Conservation (phyloP, 1,284 basidiomycete species). For the Boletellus deceptivus region DNA sequence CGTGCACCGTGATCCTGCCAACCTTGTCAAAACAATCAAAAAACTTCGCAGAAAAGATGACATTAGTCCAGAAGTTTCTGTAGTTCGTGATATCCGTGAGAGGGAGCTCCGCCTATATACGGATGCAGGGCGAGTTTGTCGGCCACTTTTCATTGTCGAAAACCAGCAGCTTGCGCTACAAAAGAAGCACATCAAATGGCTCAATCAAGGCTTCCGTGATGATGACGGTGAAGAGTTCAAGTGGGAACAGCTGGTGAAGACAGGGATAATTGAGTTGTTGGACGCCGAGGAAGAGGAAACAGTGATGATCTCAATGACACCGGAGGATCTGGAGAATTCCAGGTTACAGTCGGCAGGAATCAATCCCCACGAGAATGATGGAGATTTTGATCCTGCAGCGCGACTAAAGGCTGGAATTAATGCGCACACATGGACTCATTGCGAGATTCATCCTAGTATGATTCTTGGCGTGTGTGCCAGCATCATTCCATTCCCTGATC, state of each 20-base stretch:
- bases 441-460: constrained; percentile 99
- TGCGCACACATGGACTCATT: constrained; percentile 95
- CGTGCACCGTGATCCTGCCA: constrained; percentile 93
- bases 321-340: constrained; percentile 90
- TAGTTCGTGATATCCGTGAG: constrained; percentile 97
- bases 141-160: constrained; percentile 97
- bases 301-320: constrained; percentile 98
- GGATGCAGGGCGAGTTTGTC: constrained; percentile 94
- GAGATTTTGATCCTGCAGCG: constrained; percentile 83
- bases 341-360: constrained; percentile 64
- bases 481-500: constrained; percentile 99
- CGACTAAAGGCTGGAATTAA: constrained; percentile 81
- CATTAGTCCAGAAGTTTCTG: constrained; percentile 93
- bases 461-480: constrained; percentile 97
- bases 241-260: constrained; percentile 85
- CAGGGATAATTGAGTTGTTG: constrained; percentile 90
- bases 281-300: constrained; percentile 99
- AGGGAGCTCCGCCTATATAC: constrained; percentile 93
- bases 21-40: constrained; percentile 91
- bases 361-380: constrained; percentile 59
- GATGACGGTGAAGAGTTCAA: constrained; percentile 66
- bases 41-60: constrained; percentile 92
- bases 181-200: constrained; percentile 82
- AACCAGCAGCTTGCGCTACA: constrained; percentile 81
- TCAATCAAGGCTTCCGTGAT: constrained; percentile 51